phyloP scores from a whole-genome alignment of 164 flowering plant species.

The Stephania cephalantha region DNA sequence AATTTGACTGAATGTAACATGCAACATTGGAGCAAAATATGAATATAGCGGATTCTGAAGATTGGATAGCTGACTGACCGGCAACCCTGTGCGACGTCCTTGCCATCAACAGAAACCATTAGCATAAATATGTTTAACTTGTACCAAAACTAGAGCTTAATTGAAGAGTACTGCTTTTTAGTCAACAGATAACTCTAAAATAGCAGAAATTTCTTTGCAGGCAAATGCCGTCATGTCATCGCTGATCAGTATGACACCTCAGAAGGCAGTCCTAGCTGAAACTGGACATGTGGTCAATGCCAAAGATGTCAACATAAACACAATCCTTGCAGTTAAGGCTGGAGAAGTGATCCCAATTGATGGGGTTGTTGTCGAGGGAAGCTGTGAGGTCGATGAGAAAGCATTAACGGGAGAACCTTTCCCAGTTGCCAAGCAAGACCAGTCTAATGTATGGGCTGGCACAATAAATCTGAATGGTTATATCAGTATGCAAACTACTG shows the following conservation, averaged over 20 bases:
- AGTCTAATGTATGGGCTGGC: slow-evolving; percentile 81
- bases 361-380: slow-evolving; percentile 74
- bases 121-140: background rate
- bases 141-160: background rate
- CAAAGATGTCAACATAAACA: slow-evolving; percentile 55
- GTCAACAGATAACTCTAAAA: background rate
- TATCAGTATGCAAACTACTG: slow-evolving; percentile 65
- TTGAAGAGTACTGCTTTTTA: background rate
- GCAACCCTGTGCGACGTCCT: background rate
- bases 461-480: slow-evolving; percentile 89
- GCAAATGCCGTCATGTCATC: slow-evolving; percentile 73
- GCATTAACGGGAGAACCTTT: slow-evolving; percentile 78
- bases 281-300: slow-evolving; percentile 61
- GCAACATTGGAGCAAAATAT: background rate
- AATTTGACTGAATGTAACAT: background rate
- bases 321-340: slow-evolving; percentile 72
- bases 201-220: slow-evolving; percentile 23
- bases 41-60: too few species aligned
- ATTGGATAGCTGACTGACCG: background rate
- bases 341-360: slow-evolving; percentile 85
- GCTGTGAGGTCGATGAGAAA: slow-evolving; percentile 84
- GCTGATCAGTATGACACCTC: slow-evolving; percentile 71
- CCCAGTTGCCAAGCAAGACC: slow-evolving; percentile 67
- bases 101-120: background rate
- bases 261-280: slow-evolving; percentile 71